phyloP scores from a whole-genome alignment of 768 basidiomycete genomes.

The Suillus subluteus region DNA sequence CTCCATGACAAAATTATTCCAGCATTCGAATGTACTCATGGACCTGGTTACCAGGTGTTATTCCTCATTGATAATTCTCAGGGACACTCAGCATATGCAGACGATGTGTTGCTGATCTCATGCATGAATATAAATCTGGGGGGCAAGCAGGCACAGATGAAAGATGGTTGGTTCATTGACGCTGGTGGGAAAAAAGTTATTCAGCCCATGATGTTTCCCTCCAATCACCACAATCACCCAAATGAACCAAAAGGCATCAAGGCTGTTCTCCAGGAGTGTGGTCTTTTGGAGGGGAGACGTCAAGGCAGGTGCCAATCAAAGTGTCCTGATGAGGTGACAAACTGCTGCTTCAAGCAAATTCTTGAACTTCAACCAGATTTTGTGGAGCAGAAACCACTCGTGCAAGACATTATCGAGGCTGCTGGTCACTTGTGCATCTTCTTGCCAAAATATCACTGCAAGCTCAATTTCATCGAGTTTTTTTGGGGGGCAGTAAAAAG shows the following conservation, averaged over 20 bases:
- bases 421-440: slow-evolving; percentile 35
- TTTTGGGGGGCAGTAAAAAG: slow-evolving; percentile 36
- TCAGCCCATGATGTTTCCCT: slow-evolving; percentile 38
- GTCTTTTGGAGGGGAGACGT: slow-evolving; percentile 23
- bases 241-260: slow-evolving; percentile 37
- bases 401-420: slow-evolving; percentile 23
- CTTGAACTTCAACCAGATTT: slow-evolving; percentile 33
- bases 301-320: slow-evolving; percentile 8
- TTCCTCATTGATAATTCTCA: slow-evolving; percentile 30
- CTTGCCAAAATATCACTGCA: slow-evolving; percentile 32
- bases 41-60: slow-evolving; percentile 21
- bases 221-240: slow-evolving; percentile 35
- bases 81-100: slow-evolving; percentile 28
- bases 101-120: slow-evolving; percentile 21
- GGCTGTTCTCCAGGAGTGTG: slow-evolving; percentile 31
- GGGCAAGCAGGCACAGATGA: slow-evolving; percentile 29
- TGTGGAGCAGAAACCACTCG: slow-evolving; percentile 26
- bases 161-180: slow-evolving; percentile 36
- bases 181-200: slow-evolving; percentile 25
- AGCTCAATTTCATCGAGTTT: slow-evolving; percentile 28
- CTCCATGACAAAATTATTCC: slow-evolving; percentile 14
- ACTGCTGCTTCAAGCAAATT: slow-evolving; percentile 36
- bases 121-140: slow-evolving; percentile 31
- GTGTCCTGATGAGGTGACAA: slow-evolving; percentile 1
- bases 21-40: slow-evolving; percentile 21